Base-by-base conservation (phyloP, 148 eudicot species). In the Diospyros kaki region DNA sequence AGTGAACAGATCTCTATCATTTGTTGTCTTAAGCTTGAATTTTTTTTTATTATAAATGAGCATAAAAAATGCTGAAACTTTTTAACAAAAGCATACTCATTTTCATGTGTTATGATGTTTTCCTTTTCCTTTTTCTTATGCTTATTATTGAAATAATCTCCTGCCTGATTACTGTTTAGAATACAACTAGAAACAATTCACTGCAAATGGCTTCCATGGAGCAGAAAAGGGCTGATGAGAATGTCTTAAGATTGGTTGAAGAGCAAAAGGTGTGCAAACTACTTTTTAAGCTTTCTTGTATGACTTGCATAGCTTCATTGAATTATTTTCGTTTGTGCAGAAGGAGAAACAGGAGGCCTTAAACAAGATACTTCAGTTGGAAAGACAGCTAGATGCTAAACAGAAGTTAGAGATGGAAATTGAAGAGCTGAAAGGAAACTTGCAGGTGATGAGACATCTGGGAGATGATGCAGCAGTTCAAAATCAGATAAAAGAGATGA, bases 331-430 rank as follows among this genome's bases (percentile, higher is more conserved):
- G 46, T 51, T 77, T 83, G 64, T 81, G 63, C 90, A 95, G 99
- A 92, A 89, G 73, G 96, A 95, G 83, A 95, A 90, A 73, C 91
- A 95, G 73, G 94, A 86, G 54, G 91, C 91, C 4, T 55, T 88
- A 66, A 89, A 89, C 43, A 88, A 89, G 81, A 79, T 93, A 78
- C 82, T 89, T 71, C 82, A 75, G 79, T 70, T 95, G 78, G 91
- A 92, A 83, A 90, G 83, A 73, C 85, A 90, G 70, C 76, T 92
- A 58, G 93, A 94, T 81, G 89, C 81, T 18, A 90, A 91, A 72
- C 97, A 92, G 72, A 90, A 86, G 75, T 51, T 89, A 77, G 97
- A 89, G 69, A 84, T 94, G 90, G 97, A 94, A 76, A 94, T 92
- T 64, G 89, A 83, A 70, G 93, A 94, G 76, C 81, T 94, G 14